phyloP scores from a whole-genome alignment of 768 basidiomycete genomes.

The Boletus rubescentipes region DNA sequence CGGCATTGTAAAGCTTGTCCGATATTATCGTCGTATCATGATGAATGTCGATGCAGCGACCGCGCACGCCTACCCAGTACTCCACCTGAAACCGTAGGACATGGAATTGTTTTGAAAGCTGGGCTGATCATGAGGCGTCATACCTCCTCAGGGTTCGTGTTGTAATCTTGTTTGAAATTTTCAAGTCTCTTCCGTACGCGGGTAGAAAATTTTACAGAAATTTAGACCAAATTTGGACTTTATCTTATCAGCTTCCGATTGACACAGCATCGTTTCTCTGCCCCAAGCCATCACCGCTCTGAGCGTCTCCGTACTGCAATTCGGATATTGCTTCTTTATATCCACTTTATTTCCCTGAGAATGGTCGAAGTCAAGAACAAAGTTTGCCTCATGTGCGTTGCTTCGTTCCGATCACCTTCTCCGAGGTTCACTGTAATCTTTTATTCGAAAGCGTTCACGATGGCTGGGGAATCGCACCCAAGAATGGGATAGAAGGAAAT shows the following conservation, averaged over 20 bases:
- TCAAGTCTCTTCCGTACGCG: too few species aligned
- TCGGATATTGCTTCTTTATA: background rate
- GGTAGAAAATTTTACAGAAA: too few species aligned
- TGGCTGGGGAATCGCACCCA: constrained; percentile 84
- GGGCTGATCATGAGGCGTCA: too few species aligned
- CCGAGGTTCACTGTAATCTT: background rate
- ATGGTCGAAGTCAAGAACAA: constrained; percentile 74
- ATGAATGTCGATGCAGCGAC: too few species aligned
- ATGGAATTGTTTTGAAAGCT: too few species aligned
- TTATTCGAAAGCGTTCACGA: constrained; percentile 73
- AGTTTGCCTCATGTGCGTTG: constrained; percentile 82
- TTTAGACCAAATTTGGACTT: background rate
- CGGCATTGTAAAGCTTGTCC: too few species aligned
- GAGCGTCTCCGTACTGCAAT: constrained; percentile 5
- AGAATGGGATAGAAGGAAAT: constrained; percentile 75
- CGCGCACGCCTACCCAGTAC: too few species aligned
- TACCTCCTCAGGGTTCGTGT: too few species aligned
- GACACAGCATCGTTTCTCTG: background rate
- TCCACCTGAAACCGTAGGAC: too few species aligned
- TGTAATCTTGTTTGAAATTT: too few species aligned
- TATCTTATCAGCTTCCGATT: background rate
- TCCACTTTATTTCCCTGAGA: background rate
- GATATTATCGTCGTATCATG: too few species aligned
- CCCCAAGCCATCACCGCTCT: constrained; percentile 2
- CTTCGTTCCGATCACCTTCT: background rate